Conservation (phyloP, 768 basidiomycete genomes). For the Mycena polygramma region DNA sequence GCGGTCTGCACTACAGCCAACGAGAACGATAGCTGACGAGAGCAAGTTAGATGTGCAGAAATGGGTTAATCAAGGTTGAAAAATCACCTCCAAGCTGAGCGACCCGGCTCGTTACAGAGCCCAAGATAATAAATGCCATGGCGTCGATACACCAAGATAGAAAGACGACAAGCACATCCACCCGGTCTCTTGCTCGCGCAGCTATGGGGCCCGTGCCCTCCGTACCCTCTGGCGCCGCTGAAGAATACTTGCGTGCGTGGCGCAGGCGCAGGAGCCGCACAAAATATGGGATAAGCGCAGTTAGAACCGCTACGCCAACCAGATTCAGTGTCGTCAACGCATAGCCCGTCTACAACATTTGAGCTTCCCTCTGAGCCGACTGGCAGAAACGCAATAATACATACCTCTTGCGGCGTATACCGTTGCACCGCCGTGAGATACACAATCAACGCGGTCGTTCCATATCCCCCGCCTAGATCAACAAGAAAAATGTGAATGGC, state of each 20-base stretch:
- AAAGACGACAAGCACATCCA: conserved; percentile 25
- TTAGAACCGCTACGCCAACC: conserved; percentile 15
- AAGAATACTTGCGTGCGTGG: not conserved
- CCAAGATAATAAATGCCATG: conserved; percentile 16
- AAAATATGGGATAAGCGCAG: conserved; percentile 10
- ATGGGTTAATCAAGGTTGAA: too few relatives aligned
- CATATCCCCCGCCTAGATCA: conserved; percentile 23
- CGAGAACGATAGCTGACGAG: conserved; percentile 16
- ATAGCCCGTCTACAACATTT: conserved; percentile 25
- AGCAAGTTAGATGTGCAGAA: not conserved
- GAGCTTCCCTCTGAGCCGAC: too few relatives aligned
- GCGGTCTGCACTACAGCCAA: conserved; percentile 27
- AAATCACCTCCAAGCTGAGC: conserved; percentile 20
- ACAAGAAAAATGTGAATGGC: conserved; percentile 26
- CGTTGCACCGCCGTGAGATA: conserved; percentile 24
- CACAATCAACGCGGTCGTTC: conserved; percentile 21
- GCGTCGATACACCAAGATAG: conserved; percentile 20
- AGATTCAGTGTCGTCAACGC: conserved; percentile 24
- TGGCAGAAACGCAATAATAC: not conserved
- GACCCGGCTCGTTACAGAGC: conserved; percentile 8
- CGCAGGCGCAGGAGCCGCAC: conserved; percentile 8
- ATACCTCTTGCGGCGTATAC: conserved; percentile 30
- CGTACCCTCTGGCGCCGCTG: not conserved
- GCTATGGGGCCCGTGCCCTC: not conserved
- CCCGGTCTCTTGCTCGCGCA: conserved; percentile 1